These are phyloP conservation scores for Ustilago tritici DNA, from an alignment of 1,284 basidiomycete genomes.

Conservation along the genomic window DNA sequence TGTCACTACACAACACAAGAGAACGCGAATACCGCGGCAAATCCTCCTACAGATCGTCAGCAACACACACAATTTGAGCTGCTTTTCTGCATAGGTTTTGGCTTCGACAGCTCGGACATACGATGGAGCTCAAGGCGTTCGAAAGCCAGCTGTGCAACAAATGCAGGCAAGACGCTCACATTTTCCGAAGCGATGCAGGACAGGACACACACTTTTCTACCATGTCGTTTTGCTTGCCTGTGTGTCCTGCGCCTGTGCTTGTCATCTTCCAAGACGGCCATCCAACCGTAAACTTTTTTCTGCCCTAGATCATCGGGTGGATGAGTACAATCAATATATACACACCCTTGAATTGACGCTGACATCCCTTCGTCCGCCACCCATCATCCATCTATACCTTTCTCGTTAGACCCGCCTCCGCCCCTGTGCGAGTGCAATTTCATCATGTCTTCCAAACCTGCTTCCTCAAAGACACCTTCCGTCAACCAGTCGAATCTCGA, in stretches of 20 bases:
- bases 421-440: conserved; percentile 4
- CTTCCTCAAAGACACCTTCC: conserved; percentile 29
- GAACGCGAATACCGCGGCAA: neutral
- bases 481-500: conserved; percentile 27
- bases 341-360: neutral
- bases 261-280: neutral
- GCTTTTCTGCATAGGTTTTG: neutral
- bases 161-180: neutral
- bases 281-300: neutral
- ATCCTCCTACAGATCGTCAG: neutral
- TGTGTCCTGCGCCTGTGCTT: neutral
- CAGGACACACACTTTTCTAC: neutral
- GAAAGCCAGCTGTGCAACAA: neutral
- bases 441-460: conserved; percentile 25
- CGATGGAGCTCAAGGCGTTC: neutral
- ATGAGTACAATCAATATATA: conserved; percentile 12
- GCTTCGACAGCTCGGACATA: conserved; percentile 5
- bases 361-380: neutral
- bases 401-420: neutral
- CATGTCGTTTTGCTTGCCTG: neutral
- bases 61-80: neutral
- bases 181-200: conserved; percentile 4
- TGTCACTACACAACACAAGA: neutral
- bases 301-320: neutral
- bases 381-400: neutral